These are phyloP conservation scores for Fraxinus latifolia DNA, from an alignment of 305 asterid genomes.

Conservation along the genomic window DNA sequence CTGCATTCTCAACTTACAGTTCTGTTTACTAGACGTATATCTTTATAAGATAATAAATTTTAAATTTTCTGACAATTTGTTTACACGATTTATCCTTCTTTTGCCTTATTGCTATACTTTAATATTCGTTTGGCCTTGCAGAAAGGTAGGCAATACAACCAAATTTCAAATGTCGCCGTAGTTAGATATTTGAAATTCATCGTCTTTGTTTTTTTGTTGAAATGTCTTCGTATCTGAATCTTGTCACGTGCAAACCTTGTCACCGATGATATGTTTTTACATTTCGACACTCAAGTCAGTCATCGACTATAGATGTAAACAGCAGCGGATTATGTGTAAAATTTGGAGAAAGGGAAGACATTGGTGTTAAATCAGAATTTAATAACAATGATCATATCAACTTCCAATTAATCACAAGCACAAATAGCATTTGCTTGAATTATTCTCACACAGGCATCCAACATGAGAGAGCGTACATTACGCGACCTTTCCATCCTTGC, in stretches of 20 bases:
- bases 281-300: background rate
- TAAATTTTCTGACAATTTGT: background rate
- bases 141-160: background rate
- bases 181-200: background rate
- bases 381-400: background rate
- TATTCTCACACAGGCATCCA: constrained; percentile 46
- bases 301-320: background rate
- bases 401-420: background rate
- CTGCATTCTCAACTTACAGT: background rate
- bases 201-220: background rate
- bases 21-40: constrained; percentile 21
- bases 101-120: background rate
- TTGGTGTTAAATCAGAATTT: background rate
- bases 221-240: background rate
- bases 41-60: constrained; percentile 4
- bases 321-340: background rate
- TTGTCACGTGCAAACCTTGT: background rate
- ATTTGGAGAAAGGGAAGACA: background rate
- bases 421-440: background rate
- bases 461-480: constrained; percentile 53
- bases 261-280: background rate
- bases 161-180: background rate
- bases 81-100: background rate
- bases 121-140: background rate
- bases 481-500: constrained; percentile 83